Percentiles rank a stretch among this genome's conserved stretches.
Evolutionary conservation across 805 yeast genomes (phyloP).

Genomic region (Candida golubevii): DNA sequence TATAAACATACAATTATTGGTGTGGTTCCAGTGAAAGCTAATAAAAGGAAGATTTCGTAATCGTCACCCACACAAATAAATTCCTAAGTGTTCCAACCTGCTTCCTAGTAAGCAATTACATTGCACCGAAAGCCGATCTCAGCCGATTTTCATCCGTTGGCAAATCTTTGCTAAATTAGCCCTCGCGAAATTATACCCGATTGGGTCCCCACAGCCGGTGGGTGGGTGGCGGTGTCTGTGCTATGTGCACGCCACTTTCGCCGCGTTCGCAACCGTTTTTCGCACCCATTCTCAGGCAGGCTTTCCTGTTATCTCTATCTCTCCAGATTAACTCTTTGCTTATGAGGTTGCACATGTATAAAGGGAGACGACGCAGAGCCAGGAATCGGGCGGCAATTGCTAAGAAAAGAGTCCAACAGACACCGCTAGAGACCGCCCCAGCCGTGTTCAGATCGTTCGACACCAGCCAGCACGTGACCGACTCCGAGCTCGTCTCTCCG

Average conservation of each 20-base stretch:
- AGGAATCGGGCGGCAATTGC: background rate
- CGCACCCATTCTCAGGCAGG: constrained; percentile 12
- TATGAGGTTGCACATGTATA: constrained; percentile 1
- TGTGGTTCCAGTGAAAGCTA: too few relatives aligned
- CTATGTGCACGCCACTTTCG: background rate
- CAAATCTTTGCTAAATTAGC: too few relatives aligned
- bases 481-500: background rate
- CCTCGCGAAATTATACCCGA: too few relatives aligned
- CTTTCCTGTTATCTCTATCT: constrained; percentile 4
- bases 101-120: too few relatives aligned
- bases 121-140: too few relatives aligned
- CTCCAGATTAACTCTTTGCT: background rate
- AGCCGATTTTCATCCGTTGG: too few relatives aligned
- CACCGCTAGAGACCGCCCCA: background rate
- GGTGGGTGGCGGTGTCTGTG: too few relatives aligned
- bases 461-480: background rate
- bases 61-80: too few relatives aligned
- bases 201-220: too few relatives aligned
- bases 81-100: too few relatives aligned
- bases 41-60: too few relatives aligned
- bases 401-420: background rate
- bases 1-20: too few relatives aligned
- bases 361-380: constrained; percentile 4
- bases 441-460: background rate
- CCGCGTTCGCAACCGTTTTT: constrained; percentile 8